Conservation (phyloP, 768 basidiomycete species). For the Cyclocybe aegerita region DNA sequence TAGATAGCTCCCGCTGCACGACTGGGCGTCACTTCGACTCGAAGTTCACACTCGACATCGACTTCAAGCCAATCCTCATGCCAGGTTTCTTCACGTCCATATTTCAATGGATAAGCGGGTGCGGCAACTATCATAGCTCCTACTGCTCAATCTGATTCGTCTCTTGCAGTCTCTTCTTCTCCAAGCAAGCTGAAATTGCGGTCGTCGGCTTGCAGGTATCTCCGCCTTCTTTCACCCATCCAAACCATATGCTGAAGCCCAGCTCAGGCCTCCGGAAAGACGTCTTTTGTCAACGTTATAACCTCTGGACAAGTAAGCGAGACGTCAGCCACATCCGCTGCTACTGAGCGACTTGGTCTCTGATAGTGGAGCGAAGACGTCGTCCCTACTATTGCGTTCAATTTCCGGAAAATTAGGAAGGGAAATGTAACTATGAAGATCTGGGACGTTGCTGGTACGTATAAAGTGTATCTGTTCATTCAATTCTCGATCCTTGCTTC, state of each 20-base stretch:
- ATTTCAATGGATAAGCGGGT: slow-evolving; percentile 49
- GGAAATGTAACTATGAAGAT: slow-evolving; percentile 91
- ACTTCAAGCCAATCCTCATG: slow-evolving; percentile 22
- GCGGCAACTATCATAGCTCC: background rate
- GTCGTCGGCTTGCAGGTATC: slow-evolving; percentile 87
- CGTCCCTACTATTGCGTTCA: slow-evolving; percentile 95
- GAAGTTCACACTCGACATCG: too few relatives aligned
- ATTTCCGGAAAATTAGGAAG: slow-evolving; percentile 83
- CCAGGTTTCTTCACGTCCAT: slow-evolving; percentile 40
- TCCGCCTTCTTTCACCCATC: background rate
- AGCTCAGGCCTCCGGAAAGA: slow-evolving; percentile 86
- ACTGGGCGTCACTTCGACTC: too few relatives aligned
- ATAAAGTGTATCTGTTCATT: background rate
- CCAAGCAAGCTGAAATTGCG: slow-evolving; percentile 83
- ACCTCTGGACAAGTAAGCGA: slow-evolving; percentile 72
- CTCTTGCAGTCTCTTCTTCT: slow-evolving; percentile 70
- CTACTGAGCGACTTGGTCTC: slow-evolving; percentile 8
- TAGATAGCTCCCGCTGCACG: too few relatives aligned
- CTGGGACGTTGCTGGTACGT: slow-evolving; percentile 91
- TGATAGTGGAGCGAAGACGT: slow-evolving; percentile 91
- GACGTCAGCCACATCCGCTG: background rate
- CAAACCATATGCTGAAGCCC: background rate
- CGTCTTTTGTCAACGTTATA: slow-evolving; percentile 90
- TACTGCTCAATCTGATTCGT: background rate
- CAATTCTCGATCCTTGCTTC: slow-evolving; percentile 7